Evolutionary conservation across 768 basidiomycete species (phyloP).

Genomic region (Exsudoporus frostii): DNA sequence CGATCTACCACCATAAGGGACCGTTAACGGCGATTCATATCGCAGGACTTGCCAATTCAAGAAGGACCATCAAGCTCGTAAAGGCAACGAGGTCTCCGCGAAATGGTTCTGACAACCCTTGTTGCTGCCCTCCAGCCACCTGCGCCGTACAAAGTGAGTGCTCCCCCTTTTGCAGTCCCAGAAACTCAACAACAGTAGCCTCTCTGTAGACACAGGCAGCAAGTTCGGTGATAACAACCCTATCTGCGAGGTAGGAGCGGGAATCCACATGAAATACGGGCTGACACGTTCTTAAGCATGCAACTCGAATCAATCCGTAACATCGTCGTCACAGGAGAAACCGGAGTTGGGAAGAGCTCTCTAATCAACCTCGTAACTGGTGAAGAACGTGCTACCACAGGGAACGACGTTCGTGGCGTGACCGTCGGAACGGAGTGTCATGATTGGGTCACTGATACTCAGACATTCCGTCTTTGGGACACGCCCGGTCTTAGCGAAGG

Average conservation of each 20-base stretch:
- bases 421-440: constrained; percentile 21
- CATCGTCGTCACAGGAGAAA: constrained; percentile 28
- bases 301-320: constrained; percentile 22
- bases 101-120: constrained; percentile 10
- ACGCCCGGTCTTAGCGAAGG: constrained; percentile 33
- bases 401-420: constrained; percentile 22
- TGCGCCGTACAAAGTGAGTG: constrained; percentile 3
- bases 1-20: constrained; percentile 10
- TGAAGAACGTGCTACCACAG: constrained; percentile 18
- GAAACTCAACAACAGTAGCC: not conserved
- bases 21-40: constrained; percentile 5
- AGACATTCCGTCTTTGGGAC: constrained; percentile 30
- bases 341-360: constrained; percentile 31
- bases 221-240: constrained; percentile 6
- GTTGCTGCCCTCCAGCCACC: not conserved
- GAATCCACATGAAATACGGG: not conserved
- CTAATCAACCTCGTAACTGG: constrained; percentile 30
- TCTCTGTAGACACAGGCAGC: not conserved
- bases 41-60: constrained; percentile 20
- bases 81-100: constrained; percentile 21
- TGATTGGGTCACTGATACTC: constrained; percentile 10
- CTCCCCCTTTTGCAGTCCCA: not conserved
- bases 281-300: constrained; percentile 8
- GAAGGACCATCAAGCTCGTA: constrained; percentile 15
- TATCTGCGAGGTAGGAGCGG: constrained; percentile 2